Evolutionary conservation across 129 eudicot genomes (phyloP).

Genomic region (Saposhnikovia divaricata): DNA sequence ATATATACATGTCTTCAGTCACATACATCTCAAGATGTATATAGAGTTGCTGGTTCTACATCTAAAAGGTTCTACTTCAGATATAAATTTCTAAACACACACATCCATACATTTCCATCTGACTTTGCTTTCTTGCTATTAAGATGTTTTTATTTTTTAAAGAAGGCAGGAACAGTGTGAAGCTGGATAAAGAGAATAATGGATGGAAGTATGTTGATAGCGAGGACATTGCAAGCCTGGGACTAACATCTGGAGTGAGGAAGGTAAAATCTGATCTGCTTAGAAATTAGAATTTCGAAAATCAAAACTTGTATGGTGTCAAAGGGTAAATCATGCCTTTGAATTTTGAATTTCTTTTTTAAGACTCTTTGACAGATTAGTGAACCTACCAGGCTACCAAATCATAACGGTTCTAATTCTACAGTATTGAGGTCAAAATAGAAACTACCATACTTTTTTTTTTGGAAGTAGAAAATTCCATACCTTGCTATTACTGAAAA

Average conservation of each 20-base stretch:
- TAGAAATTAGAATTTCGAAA: not conserved
- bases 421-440: too few species aligned
- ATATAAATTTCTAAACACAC: not conserved
- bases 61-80: not conserved
- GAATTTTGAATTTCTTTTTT: not conserved
- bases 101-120: not conserved
- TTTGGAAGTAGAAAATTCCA: too few species aligned
- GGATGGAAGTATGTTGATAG: conserved; percentile 28
- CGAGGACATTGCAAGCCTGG: not conserved
- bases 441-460: too few species aligned
- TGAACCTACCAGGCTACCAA: too few species aligned
- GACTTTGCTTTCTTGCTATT: not conserved
- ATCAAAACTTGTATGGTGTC: not conserved
- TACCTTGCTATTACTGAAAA: too few species aligned
- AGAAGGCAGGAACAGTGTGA: conserved; percentile 29
- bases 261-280: not conserved
- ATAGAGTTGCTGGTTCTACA: conserved; percentile 59
- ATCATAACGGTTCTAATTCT: too few species aligned
- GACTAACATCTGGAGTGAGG: conserved; percentile 11
- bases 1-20: conserved; percentile 68
- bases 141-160: not conserved
- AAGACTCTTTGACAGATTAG: not conserved
- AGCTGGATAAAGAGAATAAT: conserved; percentile 22
- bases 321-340: not conserved
- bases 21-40: conserved; percentile 91